These are phyloP conservation scores for Candida vartiovaarae DNA, from an alignment of 805 yeast genomes.

Conservation along the genomic window DNA sequence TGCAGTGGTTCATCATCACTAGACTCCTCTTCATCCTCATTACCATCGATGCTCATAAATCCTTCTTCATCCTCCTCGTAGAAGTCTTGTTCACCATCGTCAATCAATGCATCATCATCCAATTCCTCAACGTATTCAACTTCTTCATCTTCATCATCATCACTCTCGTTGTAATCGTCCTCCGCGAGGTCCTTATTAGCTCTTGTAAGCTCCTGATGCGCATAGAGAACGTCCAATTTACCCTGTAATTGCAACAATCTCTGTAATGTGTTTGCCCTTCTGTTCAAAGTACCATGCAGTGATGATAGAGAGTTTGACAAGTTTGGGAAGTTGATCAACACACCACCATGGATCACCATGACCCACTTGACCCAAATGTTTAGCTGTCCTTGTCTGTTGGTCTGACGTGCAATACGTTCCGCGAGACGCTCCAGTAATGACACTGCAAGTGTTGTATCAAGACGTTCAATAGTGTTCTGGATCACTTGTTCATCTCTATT, in stretches of 20 bases:
- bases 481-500: slow-evolving; percentile 45
- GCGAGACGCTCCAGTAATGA: slow-evolving; percentile 52
- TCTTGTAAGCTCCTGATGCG: slow-evolving; percentile 56
- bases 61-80: slow-evolving; percentile 28
- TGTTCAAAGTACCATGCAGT: slow-evolving; percentile 56
- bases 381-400: slow-evolving; percentile 43
- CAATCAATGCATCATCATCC: slow-evolving; percentile 39
- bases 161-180: slow-evolving; percentile 31
- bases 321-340: slow-evolving; percentile 37
- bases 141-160: slow-evolving; percentile 14
- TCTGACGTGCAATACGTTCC: slow-evolving; percentile 50
- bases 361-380: slow-evolving; percentile 85
- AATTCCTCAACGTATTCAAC: slow-evolving; percentile 72
- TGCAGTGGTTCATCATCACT: slow-evolving; percentile 4
- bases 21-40: slow-evolving; percentile 27
- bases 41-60: slow-evolving; percentile 24
- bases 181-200: slow-evolving; percentile 30
- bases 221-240: slow-evolving; percentile 59
- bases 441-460: slow-evolving; percentile 49
- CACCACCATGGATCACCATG: slow-evolving; percentile 75
- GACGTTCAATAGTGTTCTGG: slow-evolving; percentile 45
- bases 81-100: slow-evolving; percentile 38
- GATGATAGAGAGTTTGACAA: slow-evolving; percentile 51
- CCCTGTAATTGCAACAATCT: slow-evolving; percentile 78
- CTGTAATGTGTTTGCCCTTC: slow-evolving; percentile 62